Evolutionary conservation across 352 stramenopile genomes (phyloP), one percentile per base, ranked within the genome.

Genomic region (Hyaloperonospora arabidopsidis): DNA sequence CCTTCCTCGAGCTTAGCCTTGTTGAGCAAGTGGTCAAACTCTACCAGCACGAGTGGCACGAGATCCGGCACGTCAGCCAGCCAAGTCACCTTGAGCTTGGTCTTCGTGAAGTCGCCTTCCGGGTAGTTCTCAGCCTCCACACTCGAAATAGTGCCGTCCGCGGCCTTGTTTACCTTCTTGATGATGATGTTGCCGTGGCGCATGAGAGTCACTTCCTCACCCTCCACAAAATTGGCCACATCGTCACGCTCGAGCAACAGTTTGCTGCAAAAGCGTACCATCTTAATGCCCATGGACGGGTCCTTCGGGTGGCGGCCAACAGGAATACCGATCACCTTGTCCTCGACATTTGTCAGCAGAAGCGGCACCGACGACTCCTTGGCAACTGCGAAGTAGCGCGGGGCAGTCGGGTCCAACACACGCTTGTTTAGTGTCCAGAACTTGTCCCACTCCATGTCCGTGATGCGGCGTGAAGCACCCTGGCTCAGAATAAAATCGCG

Each of bases 391-490:
- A 99, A 99, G 83, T 97, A 99, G 43, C 97, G 88, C 52, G 85
- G 90, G 1, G 95, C 89, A 14, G 74, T 87, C 12, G 90, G 91
- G 74, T 99, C 97, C 54, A 99, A 86, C 57, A 98, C 86, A 52
- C 97, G 95, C 82, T 99, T 99, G 86, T 99, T 99, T 54, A 97
- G 82, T 12, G 91, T 96, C 96, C 96, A 99, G 63, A 99, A 99
- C 70, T 98, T 98, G 79, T 97, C 95, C 96, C 97, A 99, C 57
- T 99, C 96, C 96, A 99, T 98, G 63, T 98, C 97, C 22, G 97
- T 96, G 56, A 98, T 95, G 57, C 94, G 87, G 47, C 94, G 88
- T 45, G 89, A 98, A 39, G 94, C 94, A 49, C 97, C 97, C 70
- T 99, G 96, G 48, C 79, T 91, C 71, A 98, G 69, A 52, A 99